Conservation (phyloP, 768 basidiomycete genomes). For the Sarcomyxa edulis region DNA sequence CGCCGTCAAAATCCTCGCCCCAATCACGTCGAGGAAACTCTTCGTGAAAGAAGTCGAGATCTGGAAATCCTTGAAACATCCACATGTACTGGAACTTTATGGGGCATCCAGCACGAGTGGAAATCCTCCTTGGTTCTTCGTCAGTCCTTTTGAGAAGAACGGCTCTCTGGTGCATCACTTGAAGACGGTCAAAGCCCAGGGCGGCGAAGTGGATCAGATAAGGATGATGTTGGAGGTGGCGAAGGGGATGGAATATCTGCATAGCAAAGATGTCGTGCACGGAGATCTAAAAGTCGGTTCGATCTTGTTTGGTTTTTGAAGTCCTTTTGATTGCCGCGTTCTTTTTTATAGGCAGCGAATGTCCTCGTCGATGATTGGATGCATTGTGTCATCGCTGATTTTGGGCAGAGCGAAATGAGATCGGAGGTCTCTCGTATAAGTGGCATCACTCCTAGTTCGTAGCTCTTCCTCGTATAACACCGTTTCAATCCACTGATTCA, state of each 20-base stretch:
- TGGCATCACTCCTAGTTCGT: slow-evolving; percentile 44
- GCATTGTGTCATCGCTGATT: slow-evolving; percentile 74
- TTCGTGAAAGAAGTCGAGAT: slow-evolving; percentile 69
- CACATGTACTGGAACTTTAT: slow-evolving; percentile 66
- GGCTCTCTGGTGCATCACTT: slow-evolving; percentile 62
- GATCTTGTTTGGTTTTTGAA: neutral
- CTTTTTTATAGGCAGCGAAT: slow-evolving; percentile 54
- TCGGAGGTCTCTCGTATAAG: slow-evolving; percentile 62
- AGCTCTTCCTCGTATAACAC: neutral
- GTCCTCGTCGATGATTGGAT: slow-evolving; percentile 66
- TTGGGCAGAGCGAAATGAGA: slow-evolving; percentile 80
- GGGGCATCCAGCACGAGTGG: slow-evolving; percentile 72
- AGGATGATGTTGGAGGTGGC: slow-evolving; percentile 71
- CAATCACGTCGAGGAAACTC: slow-evolving; percentile 51
- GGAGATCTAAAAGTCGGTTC: slow-evolving; percentile 71
- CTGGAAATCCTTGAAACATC: slow-evolving; percentile 67
- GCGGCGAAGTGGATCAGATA: slow-evolving; percentile 40
- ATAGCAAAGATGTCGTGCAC: slow-evolving; percentile 62
- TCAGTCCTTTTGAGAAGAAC: slow-evolving; percentile 65
- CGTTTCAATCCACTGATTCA: slow-evolving; percentile 1
- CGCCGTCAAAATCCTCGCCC: slow-evolving; percentile 68
- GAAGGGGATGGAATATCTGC: slow-evolving; percentile 79
- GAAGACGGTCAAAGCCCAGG: slow-evolving; percentile 22
- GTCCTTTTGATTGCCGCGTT: neutral
- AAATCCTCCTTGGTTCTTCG: slow-evolving; percentile 75